Evolutionary conservation across 768 basidiomycete species (phyloP), one percentile per base, ranked within the genome.

Genomic region (Imleria badia): DNA sequence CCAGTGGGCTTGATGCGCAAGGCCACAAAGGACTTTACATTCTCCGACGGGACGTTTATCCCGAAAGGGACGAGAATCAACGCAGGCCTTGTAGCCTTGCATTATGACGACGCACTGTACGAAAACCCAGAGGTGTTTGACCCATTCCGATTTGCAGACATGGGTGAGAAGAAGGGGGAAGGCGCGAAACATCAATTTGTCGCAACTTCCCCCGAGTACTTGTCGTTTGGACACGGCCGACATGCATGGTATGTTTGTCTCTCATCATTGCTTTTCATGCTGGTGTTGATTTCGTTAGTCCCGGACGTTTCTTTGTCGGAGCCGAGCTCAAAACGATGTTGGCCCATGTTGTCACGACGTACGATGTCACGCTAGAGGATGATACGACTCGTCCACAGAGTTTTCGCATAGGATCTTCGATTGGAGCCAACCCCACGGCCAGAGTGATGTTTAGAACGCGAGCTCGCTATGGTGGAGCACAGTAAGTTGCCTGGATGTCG

Each of bases 311-410:
- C 63, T 74, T 79, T 50, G 72, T 75, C 6, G 72, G 70, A 12
- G 66, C 62, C 31, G 67, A 73, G 51, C 63, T 82, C 61, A 81
- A 82, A 61, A 66, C 73, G 1, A 73, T 81, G 63, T 51, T 81
- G 29, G 79, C 79, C 6, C 66, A 78, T 53, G 47, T 82, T 10
- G 55, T 82, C 33, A 66, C 44, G 68, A 45, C 17, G 9, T 54
- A 54, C 19, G 55, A 57, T 23, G 2, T 61, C 60, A 52, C 47
- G 35, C 17, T 52, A 5, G 47, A 49, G 22, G 48, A 50, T 5
- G 52, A 58, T 2, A 33, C 13, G 31, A 33, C 40, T 14, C 58
- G 36, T 23, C 49, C 50, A 8, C 17, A 5, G 14, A 46, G 38
- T 17, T 19, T 52, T 36, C n/a, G 15, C 10, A 31, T 62, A 13